Conservation (phyloP, 2,329 filamentous ascomycete genomes). For the Claviceps fusiformis region DNA sequence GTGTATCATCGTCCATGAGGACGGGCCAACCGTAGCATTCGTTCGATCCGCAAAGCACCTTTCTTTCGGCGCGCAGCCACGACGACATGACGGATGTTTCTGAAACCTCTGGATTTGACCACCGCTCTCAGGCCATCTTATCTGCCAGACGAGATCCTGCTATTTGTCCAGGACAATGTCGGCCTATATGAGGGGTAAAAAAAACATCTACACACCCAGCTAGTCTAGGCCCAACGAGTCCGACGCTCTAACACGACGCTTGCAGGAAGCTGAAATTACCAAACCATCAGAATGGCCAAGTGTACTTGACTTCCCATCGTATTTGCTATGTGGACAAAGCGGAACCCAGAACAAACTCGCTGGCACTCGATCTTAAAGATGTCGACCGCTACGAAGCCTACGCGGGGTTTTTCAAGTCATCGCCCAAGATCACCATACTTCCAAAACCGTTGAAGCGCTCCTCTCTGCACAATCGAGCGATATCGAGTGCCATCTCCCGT, state of each 20-base stretch:
- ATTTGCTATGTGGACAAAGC: constrained; percentile 87
- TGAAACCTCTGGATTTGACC: constrained; percentile 89
- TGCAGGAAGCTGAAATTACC: constrained; percentile 85
- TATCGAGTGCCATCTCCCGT: constrained; percentile 31
- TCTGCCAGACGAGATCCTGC: constrained; percentile 80
- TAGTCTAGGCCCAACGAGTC: neutral
- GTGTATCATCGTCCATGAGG: neutral
- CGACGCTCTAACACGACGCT: constrained; percentile 1
- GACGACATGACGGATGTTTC: constrained; percentile 72
- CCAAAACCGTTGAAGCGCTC: constrained; percentile 64
- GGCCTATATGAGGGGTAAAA: constrained; percentile 87
- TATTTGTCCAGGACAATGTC: constrained; percentile 96
- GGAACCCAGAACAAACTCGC: constrained; percentile 72
- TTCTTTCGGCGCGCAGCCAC: constrained; percentile 7
- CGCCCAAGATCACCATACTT: constrained; percentile 78
- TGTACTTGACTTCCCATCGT: constrained; percentile 90
- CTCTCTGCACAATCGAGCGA: constrained; percentile 40
- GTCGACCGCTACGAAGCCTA: constrained; percentile 87
- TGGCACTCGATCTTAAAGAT: constrained; percentile 77
- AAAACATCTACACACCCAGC: constrained; percentile 18
- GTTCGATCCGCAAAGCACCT: neutral
- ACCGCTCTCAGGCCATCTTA: constrained; percentile 89
- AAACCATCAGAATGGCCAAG: constrained; percentile 87
- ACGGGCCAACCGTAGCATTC: neutral
- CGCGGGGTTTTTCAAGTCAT: constrained; percentile 88